Evolutionary conservation across 352 stramenopile genomes (phyloP).

Genomic region (Globisporangium mamillatum): DNA sequence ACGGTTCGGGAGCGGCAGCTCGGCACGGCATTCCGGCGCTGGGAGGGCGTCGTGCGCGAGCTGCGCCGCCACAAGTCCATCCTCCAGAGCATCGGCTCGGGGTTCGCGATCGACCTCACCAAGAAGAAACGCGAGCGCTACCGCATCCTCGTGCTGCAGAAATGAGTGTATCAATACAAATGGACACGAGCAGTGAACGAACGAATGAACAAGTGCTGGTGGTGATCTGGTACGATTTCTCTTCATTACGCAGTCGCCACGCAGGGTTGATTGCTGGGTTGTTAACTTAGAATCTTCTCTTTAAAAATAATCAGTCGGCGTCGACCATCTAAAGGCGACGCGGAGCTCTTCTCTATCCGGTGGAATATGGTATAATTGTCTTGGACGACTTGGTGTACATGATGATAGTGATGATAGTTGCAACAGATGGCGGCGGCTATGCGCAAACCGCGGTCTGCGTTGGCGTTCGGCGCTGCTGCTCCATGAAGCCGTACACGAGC

Average conservation of each 20-base stretch:
- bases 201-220: neutral
- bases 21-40: constrained; percentile 52
- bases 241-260: neutral
- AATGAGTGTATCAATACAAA: constrained; percentile 23
- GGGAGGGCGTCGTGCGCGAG: constrained; percentile 41
- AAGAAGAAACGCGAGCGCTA: constrained; percentile 67
- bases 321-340: neutral
- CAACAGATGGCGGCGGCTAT: neutral
- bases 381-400: neutral
- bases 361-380: neutral
- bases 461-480: neutral
- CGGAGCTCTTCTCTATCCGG: neutral
- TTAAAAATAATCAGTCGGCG: neutral
- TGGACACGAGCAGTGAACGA: neutral
- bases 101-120: constrained; percentile 54
- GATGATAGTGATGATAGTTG: neutral
- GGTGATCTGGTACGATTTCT: constrained; percentile 1
- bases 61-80: constrained; percentile 41
- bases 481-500: neutral
- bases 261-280: neutral
- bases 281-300: constrained; percentile 2
- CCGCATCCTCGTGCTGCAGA: constrained; percentile 65
- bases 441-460: neutral
- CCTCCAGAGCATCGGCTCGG: constrained; percentile 42
- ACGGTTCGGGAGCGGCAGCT: constrained; percentile 49